phyloP scores from a whole-genome alignment of 352 stramenopile species.

The Lagenidium sp. region DNA sequence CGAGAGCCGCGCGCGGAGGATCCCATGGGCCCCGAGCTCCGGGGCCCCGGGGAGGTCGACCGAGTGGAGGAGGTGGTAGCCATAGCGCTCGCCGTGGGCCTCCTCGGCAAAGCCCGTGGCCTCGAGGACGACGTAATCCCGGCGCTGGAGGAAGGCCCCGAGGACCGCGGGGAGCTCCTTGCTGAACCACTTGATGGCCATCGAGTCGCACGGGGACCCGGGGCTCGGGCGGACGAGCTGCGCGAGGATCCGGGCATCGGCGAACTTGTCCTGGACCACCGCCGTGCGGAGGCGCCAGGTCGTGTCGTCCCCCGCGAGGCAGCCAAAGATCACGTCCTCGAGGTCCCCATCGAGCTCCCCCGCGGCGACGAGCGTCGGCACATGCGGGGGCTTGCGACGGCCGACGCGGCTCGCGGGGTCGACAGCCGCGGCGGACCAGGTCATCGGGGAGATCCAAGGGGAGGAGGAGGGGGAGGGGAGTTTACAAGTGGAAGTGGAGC shows the following conservation, averaged over 20 bases:
- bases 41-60: constrained; percentile 27
- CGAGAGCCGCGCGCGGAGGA: constrained; percentile 31
- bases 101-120: constrained; percentile 1
- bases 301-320: constrained; percentile 28
- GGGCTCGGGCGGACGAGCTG: constrained; percentile 26
- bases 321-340: constrained; percentile 25
- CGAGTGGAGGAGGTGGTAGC: constrained; percentile 34
- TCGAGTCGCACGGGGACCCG: constrained; percentile 10
- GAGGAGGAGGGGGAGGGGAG: no score
- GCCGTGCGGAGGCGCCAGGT: constrained; percentile 37
- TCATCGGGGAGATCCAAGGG: constrained; percentile 13
- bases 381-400: constrained; percentile 9
- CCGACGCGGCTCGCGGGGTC: constrained; percentile 5
- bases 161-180: constrained; percentile 5
- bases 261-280: constrained; percentile 36
- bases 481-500: no score
- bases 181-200: constrained; percentile 14
- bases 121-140: constrained; percentile 9
- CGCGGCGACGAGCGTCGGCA: constrained; percentile 11
- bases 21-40: constrained; percentile 15
- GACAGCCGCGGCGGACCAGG: background rate
- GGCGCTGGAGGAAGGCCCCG: constrained; percentile 6
- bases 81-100: constrained; percentile 19
- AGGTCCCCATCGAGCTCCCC: constrained; percentile 12
- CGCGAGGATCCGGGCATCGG: constrained; percentile 35